Evolutionary conservation across 805 yeast species (phyloP).

Genomic region (Kluyveromyces dobzhanskii): DNA sequence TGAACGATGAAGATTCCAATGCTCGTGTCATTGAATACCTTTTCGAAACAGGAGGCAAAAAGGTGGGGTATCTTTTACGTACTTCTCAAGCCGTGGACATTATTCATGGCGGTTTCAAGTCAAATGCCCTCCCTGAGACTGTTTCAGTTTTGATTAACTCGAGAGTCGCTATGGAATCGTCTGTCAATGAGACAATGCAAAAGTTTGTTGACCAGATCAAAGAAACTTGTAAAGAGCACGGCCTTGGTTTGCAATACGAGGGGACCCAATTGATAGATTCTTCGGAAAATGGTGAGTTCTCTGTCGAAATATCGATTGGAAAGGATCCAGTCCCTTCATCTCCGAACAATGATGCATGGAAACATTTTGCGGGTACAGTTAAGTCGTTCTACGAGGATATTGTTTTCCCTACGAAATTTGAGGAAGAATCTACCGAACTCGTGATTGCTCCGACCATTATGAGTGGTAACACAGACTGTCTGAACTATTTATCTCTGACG

Average conservation of each 20-base stretch:
- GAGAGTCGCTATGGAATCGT: constrained; percentile 45
- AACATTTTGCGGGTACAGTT: constrained; percentile 50
- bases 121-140: constrained; percentile 60
- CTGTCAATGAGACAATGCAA: constrained; percentile 32
- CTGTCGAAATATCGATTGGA: constrained; percentile 20
- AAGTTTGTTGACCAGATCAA: constrained; percentile 29
- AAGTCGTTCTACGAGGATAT: constrained; percentile 53
- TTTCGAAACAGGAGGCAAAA: constrained; percentile 13
- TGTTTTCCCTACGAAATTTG: constrained; percentile 16
- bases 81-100: constrained; percentile 48
- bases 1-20: constrained; percentile 11
- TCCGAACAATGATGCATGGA: constrained; percentile 46
- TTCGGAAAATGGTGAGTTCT: constrained; percentile 35
- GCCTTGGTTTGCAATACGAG: constrained; percentile 36
- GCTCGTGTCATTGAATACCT: constrained; percentile 10
- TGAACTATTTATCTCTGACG: constrained; percentile 54
- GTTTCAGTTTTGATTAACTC: constrained; percentile 46
- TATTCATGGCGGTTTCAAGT: constrained; percentile 55
- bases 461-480: constrained; percentile 68
- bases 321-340: constrained; percentile 47
- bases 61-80: constrained; percentile 34
- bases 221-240: constrained; percentile 37
- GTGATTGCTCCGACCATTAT: constrained; percentile 50
- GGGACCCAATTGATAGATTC: constrained; percentile 19
- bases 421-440: constrained; percentile 6